A percentile compares a stretch with the other conserved stretches of the same genome.
Conservation (phyloP, 768 basidiomycete species). For the Coprinellus micaceus region DNA sequence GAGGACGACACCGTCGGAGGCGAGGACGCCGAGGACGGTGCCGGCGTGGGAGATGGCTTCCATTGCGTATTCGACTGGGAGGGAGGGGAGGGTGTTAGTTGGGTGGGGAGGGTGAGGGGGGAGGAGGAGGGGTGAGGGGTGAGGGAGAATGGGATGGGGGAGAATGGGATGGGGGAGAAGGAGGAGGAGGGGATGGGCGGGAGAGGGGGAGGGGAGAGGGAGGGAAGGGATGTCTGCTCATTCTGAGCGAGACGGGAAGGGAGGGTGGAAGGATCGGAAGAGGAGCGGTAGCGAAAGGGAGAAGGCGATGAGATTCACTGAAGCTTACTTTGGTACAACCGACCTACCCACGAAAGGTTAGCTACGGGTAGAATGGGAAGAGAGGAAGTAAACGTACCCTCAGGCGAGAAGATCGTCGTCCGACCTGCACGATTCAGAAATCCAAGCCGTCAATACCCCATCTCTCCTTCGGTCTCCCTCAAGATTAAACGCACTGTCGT, state of each 20-base stretch:
- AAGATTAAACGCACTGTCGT: conserved; percentile 84
- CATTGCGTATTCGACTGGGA: conserved; percentile 97
- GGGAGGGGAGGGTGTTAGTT: not conserved
- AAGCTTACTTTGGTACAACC: conserved; percentile 93
- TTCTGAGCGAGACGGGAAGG: no score
- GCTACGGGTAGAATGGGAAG: conserved; percentile 5
- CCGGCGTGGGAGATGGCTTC: conserved; percentile 97
- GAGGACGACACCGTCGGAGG: conserved; percentile 86
- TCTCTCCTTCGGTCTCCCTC: conserved; percentile 2
- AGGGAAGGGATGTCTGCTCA: no score
- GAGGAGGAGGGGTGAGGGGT: not conserved
- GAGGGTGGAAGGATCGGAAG: no score
- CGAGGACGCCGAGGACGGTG: conserved; percentile 88
- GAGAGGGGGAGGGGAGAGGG: no score
- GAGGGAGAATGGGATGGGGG: not conserved
- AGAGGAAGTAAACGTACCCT: conserved; percentile 60
- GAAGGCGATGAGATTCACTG: no score
- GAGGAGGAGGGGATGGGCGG: no score
- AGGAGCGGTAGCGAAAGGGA: no score
- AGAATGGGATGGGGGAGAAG: no score
- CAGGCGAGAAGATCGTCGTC: conserved; percentile 98
- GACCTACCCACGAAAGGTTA: conserved; percentile 52
- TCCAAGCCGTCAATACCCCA: conserved; percentile 17
- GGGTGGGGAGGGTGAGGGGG: conserved; percentile 4
- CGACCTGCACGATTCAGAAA: conserved; percentile 53